phyloP scores from a whole-genome alignment of 441 rosid species.

The Adansonia madagascariensis region DNA sequence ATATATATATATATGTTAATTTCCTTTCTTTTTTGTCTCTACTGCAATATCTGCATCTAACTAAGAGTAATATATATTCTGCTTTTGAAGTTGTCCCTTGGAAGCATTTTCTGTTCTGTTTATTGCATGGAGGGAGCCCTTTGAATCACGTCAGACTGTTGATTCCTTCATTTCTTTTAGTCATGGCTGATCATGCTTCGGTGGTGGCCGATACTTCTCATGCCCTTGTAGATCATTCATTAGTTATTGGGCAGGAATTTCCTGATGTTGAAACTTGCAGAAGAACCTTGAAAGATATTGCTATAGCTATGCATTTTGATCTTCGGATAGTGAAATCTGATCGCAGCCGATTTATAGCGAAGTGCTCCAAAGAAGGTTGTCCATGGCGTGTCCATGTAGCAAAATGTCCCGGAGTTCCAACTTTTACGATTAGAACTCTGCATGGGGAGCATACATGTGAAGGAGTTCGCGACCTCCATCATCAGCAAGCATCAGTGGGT shows the following conservation, averaged over 20 bases:
- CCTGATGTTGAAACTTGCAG: constrained; percentile 98
- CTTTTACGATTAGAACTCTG: constrained; percentile 82
- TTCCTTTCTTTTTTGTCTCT: constrained; percentile 17
- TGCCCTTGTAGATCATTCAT: constrained; percentile 48
- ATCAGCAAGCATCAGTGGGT: constrained; percentile 98
- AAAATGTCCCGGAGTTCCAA: constrained; percentile 90
- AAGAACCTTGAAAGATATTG: constrained; percentile 87
- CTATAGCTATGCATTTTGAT: constrained; percentile 91
- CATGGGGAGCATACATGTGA: constrained; percentile 92
- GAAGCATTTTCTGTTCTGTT: constrained; percentile 15
- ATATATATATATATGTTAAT: not conserved
- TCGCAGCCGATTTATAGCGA: constrained; percentile 94
- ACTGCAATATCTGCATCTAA: constrained; percentile 1
- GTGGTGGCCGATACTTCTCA: constrained; percentile 56
- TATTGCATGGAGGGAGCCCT: constrained; percentile 20
- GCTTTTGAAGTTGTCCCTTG: constrained; percentile 19
- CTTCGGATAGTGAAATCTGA: constrained; percentile 96
- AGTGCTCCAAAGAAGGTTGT: constrained; percentile 97
- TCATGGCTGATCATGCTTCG: constrained; percentile 65
- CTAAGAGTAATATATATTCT: constrained; percentile 2
- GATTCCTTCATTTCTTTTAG: constrained; percentile 11
- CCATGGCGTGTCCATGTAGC: constrained; percentile 99
- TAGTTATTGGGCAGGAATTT: constrained; percentile 85
- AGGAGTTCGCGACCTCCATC: constrained; percentile 86
- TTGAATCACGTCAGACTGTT: constrained; percentile 22